Base-by-base conservation (phyloP, 768 basidiomycete species). In the Podaxis pistillaris region DNA sequence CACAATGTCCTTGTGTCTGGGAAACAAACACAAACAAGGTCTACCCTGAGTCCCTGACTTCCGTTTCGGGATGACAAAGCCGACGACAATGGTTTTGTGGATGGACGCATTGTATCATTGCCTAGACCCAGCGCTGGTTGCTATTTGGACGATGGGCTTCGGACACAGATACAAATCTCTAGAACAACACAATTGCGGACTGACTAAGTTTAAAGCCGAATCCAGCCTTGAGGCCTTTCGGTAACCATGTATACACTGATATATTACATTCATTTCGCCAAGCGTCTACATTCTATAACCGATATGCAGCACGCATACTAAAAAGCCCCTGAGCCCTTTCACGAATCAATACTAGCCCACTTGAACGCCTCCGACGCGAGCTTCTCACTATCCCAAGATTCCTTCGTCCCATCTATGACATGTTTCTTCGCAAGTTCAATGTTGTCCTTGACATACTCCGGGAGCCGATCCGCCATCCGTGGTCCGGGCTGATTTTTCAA, bases 361-460 rank as follows among this genome's bases (percentile, higher is more conserved):
- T 36, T 30, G 47, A 67, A 67, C 7, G 52, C 63, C 11, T 54
- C 54, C 3, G 17, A 9, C 4, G 60, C 60, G 13, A 67, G 49
- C 9, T 17, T 64, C 26, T 59, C 46, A 33, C 66, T 67, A 57
- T 60, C 60, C 66, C 63, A 63, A 26, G 51, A 58, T 17, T 37
- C 57, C 19, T 40, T 56, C 2, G n/a, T 51, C 9, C 56, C 66
- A 33, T 50, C 28, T 19, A 24, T 46, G 4, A 67, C 47, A 36
- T 63, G 51, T 12, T 63, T 58, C 64, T 67, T 64, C 24, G 66
- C 64, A 26, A 64, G 36, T 19, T 41, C 52, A 24, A 67, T 24
- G 37, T n/a, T 62, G 51, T 47, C 56, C 30, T 64, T 64, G 17
- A 64, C 65, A 47, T 60, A 64, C 26, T 59, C 63, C 9, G 65